phyloP scores from a whole-genome alignment of 2,329 filamentous ascomycete species.

The Colletotrichum sp. region DNA sequence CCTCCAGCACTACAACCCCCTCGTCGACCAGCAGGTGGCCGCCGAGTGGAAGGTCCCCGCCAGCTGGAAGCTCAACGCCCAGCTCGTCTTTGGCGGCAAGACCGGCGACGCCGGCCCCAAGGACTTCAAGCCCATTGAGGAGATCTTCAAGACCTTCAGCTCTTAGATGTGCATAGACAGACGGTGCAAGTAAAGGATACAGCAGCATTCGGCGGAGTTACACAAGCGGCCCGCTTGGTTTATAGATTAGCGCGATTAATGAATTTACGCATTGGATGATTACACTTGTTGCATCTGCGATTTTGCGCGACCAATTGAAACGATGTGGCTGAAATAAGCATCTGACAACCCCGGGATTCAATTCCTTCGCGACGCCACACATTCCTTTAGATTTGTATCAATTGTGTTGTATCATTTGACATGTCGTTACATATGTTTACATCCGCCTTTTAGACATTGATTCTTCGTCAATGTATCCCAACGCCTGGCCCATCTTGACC shows the following conservation, averaged over 20 bases:
- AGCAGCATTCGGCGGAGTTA: slow-evolving; percentile 8
- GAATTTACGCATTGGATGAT: slow-evolving; percentile 18
- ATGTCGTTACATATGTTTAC: not conserved
- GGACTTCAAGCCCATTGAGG: slow-evolving; percentile 67
- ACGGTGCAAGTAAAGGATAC: not conserved
- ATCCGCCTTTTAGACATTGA: slow-evolving; percentile 22
- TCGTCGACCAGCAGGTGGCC: slow-evolving; percentile 77
- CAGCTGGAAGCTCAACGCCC: slow-evolving; percentile 79
- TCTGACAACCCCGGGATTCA: not conserved
- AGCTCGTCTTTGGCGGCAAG: slow-evolving; percentile 82
- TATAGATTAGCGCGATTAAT: slow-evolving; percentile 5
- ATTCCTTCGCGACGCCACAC: not conserved
- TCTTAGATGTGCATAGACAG: slow-evolving; percentile 38
- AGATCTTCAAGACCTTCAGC: slow-evolving; percentile 70
- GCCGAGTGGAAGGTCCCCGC: slow-evolving; percentile 72
- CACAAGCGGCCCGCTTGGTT: not conserved
- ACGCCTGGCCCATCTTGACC: slow-evolving; percentile 85
- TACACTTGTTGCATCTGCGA: not conserved
- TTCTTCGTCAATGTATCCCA: slow-evolving; percentile 75
- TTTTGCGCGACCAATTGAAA: not conserved
- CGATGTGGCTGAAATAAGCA: not conserved
- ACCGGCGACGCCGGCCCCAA: slow-evolving; percentile 66
- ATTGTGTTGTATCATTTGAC: not conserved
- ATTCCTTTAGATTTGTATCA: not conserved
- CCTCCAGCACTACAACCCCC: slow-evolving; percentile 92